Base-by-base conservation (phyloP, 306 rosid genomes). In the Lupinus albus region DNA sequence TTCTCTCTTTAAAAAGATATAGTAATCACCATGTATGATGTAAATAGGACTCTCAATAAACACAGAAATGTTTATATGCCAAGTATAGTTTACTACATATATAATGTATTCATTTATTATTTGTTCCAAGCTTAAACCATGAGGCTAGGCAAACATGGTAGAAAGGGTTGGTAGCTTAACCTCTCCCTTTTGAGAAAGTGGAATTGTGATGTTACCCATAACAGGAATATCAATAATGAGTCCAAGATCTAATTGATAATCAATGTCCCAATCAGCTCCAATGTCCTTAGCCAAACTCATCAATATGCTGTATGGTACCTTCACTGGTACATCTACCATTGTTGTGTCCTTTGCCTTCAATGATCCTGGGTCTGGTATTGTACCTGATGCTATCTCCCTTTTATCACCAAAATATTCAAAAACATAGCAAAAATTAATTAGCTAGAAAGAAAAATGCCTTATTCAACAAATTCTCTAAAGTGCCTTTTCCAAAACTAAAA, bases 351-450 rank as follows among this genome's bases (percentile, higher is more conserved):
- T 75, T 3, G 72, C 92, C 79, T 84, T 83, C 71, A 92, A 32
- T 0, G 92, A 89, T 17, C 98, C 98, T 1, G 95, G 95, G 78
- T 92, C 98, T 0, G 95, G 95, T 11, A 92, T 42, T 5, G 32
- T 83, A 55, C 98, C 98, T 1, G 89, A 35, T 15, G 84, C 95
- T 66, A 89, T 81, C 75, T 49, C 88, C 84, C 98, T 92, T 15
- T 32, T 25, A 39, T 62, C 60, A 32, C 36, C 59, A 49, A 17
- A 7, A 44, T 21, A 11, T 25, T 1, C 2, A 28, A 30, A 38
- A 8, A 8, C 1, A 7, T 20, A 20, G 2, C 25, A 20, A 20
- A 1, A 36, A 36, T 2, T 11, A 25, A 16, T 16, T 15, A 33
- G 9, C 10, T 15, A 33, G 9, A 7, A 0, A 7, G 36, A 56